Base-by-base conservation (phyloP, 768 basidiomycete species). In the Hericium rajendrae region DNA sequence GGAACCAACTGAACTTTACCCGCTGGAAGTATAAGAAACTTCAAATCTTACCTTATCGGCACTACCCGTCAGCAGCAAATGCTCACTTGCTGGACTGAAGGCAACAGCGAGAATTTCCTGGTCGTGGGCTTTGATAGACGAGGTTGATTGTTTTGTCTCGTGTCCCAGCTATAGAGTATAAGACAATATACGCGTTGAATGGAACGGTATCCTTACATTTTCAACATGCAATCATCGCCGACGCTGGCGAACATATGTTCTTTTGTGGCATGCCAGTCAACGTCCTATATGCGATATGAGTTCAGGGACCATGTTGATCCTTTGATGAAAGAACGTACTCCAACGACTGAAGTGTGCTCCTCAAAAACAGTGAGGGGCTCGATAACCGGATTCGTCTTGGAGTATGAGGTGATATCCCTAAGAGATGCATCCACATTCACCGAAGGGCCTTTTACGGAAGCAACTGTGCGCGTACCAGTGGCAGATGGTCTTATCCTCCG, bases 401-500 rank as follows among this genome's bases (percentile, higher is more conserved):
- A 79, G 70, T 94, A 99, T 0, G 86, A 83, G 66, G 91, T 91
- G 41, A 97, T 74, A 68, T 99, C 97, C 95, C 93, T 97, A 67
- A 6, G 9, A 40, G 38, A 57, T 38, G n/a, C 15, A 52, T 62
- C 41, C 32, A 32, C 5, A 62, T 48, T 37, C 38, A 53, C 20
- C 22, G n/a, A 41, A 6, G 24, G 4, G 24, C 41, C 58, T 9
- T 8, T 22, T 40, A 10, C 38, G 40, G 18, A 38, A 20, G 51
- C 32, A n/a, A n/a, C 51, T 38, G 26, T 8, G 28, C 4, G 69
- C 81, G 60, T 63, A 90, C 94, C 97, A 99, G 67, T 93, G 84
- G 64, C 93, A 97, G 39, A 98, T 83, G 0, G 94, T 97, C 77
- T 86, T 91, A 70, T 98, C 97, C 69, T 98, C 94, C 4, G 92